These are phyloP conservation scores for Emergomyces orientalis DNA, from an alignment of 2,329 filamentous ascomycete species.

Conservation along the genomic window DNA sequence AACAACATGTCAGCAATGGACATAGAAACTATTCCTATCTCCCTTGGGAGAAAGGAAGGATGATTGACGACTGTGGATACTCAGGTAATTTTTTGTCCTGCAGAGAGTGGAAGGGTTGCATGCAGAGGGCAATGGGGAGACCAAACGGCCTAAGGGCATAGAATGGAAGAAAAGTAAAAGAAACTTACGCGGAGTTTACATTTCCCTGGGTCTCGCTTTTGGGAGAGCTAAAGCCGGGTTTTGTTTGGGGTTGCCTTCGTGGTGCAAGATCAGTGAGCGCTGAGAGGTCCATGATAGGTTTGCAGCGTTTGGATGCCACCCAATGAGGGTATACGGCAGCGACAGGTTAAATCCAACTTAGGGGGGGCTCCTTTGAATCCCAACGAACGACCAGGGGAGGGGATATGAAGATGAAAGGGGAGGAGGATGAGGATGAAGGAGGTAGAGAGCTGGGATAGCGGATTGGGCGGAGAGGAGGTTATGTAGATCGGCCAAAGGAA, in stretches of 20 bases:
- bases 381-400: neutral
- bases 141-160: neutral
- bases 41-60: neutral
- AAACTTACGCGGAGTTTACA: neutral
- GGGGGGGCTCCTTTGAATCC: neutral
- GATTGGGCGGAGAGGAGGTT: neutral
- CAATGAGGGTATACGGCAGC: neutral
- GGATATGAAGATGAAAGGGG: neutral
- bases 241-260: slow-evolving; percentile 11
- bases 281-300: slow-evolving; percentile 16
- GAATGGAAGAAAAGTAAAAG: neutral
- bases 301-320: neutral
- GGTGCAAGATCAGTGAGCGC: slow-evolving; percentile 14
- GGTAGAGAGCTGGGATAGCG: neutral
- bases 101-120: neutral
- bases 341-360: neutral
- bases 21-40: neutral
- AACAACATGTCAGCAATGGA: slow-evolving; percentile 1
- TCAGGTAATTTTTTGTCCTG: neutral
- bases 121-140: neutral
- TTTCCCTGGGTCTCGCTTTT: slow-evolving; percentile 6
- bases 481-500: neutral
- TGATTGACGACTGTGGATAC: neutral
- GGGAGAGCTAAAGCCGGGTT: slow-evolving; percentile 7
- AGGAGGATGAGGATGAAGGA: neutral